phyloP scores from a whole-genome alignment of 305 asterid species.

The Lippia alba region DNA sequence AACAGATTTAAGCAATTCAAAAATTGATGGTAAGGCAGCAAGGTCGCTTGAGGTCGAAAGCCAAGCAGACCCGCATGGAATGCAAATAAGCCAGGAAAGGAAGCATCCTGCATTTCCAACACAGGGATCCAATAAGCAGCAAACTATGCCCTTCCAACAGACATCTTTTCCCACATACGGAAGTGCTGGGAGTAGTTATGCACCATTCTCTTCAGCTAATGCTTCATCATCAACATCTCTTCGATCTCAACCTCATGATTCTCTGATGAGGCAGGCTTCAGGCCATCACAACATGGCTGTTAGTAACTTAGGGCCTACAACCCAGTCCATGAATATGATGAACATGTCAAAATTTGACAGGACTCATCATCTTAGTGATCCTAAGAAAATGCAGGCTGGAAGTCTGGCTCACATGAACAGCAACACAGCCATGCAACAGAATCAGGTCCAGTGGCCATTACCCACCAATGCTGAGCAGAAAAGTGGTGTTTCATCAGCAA shows the following conservation, averaged over 20 bases:
- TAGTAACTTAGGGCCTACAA: conserved; percentile 54
- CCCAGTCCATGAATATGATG: conserved; percentile 57
- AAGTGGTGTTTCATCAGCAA: conserved; percentile 50
- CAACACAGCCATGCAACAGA: conserved; percentile 52
- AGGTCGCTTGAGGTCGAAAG: conserved; percentile 58
- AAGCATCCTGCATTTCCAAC: conserved; percentile 64
- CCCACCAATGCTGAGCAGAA: conserved; percentile 52
- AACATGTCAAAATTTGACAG: conserved; percentile 66
- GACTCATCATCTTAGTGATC: conserved; percentile 56
- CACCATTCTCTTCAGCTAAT: conserved; percentile 61
- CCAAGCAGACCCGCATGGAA: conserved; percentile 61
- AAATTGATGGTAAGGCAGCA: conserved; percentile 48
- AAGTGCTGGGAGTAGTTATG: conserved; percentile 60
- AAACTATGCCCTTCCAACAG: conserved; percentile 68
- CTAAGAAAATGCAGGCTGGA: conserved; percentile 58
- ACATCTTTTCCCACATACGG: conserved; percentile 62
- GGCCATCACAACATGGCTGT: conserved; percentile 59
- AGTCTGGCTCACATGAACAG: conserved; percentile 48
- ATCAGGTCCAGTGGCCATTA: conserved; percentile 56
- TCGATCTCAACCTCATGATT: conserved; percentile 62
- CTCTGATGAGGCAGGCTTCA: conserved; percentile 72
- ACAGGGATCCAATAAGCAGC: conserved; percentile 81
- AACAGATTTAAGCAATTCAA: conserved; percentile 53
- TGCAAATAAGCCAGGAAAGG: conserved; percentile 65
- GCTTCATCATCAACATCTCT: conserved; percentile 56